Conservation (phyloP, 495 filamentous ascomycete genomes). For the Penicillium mononematosum region DNA sequence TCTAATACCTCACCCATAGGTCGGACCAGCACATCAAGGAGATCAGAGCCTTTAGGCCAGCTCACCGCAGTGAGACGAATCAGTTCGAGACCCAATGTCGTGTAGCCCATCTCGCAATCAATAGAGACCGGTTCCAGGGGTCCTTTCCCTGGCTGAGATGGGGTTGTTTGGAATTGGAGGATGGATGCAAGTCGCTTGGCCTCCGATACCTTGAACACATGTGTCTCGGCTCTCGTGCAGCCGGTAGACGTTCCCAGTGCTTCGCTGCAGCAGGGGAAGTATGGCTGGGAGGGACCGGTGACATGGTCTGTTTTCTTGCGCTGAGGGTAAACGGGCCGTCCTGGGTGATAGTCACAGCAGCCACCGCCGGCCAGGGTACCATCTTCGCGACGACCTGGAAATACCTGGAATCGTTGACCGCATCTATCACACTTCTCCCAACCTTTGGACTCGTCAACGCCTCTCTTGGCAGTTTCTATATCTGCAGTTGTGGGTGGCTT, state of each 20-base stretch:
- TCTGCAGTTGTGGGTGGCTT: slow-evolving; percentile 58
- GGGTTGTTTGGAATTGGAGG: slow-evolving; percentile 77
- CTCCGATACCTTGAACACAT: slow-evolving; percentile 86
- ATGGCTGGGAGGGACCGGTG: slow-evolving; percentile 49
- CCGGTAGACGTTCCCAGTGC: slow-evolving; percentile 65
- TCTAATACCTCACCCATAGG: slow-evolving; percentile 84
- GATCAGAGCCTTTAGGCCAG: slow-evolving; percentile 73
- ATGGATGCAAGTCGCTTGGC: slow-evolving; percentile 71
- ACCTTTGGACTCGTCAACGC: slow-evolving; percentile 62
- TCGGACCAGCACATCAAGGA: slow-evolving; percentile 82
- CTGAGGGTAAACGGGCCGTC: slow-evolving; percentile 55
- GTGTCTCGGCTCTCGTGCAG: slow-evolving; percentile 64
- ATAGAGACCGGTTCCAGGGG: slow-evolving; percentile 62
- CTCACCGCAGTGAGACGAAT: slow-evolving; percentile 82
- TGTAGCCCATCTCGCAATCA: slow-evolving; percentile 98
- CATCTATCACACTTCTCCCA: slow-evolving; percentile 92
- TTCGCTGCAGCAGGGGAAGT: slow-evolving; percentile 76
- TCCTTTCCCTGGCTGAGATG: slow-evolving; percentile 50
- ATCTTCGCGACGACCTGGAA: slow-evolving; percentile 80
- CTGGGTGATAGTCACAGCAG: slow-evolving; percentile 74
- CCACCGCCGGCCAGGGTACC: slow-evolving; percentile 77
- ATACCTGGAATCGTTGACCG: slow-evolving; percentile 81
- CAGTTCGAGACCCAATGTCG: slow-evolving; percentile 78
- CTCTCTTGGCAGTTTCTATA: slow-evolving; percentile 60
- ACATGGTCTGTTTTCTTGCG: slow-evolving; percentile 46